Evolutionary conservation across 495 filamentous ascomycete species (phyloP), one percentile per base, ranked within the genome.

Genomic region (Eremomyces bilateralis): DNA sequence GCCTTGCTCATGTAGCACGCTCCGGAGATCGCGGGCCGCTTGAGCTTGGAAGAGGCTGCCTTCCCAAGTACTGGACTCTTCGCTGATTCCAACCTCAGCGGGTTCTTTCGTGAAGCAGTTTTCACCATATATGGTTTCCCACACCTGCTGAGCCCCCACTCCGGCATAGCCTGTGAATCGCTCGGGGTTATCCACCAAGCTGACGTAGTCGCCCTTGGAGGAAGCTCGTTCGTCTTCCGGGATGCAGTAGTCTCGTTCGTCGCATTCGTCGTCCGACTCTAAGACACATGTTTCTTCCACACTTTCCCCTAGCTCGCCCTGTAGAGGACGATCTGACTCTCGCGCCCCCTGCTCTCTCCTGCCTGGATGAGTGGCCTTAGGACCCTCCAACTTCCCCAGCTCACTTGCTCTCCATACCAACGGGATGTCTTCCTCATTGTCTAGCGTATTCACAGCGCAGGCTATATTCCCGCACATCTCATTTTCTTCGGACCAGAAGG

Each of bases 381-480:
- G 88, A 0, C 88, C 88, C 46, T 91, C 79, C 3, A 97, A 61
- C 56, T 91, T 94, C 40, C 82, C 79, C 27, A 97, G 63, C 57
- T 93, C 81, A 55, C 83, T 73, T 16, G 81, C 75, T 20, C 88
- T 71, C 88, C 88, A 97, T 47, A 84, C 77, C 30, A 61, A 54
- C 15, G 90, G 88, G 35, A 97, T 82, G 41, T 94, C 83, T 35
- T 88, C 75, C 56, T 95, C 83, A 39, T 85, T 80, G 31, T 94
- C 88, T 41, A 95, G 65, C 10, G 88, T 97, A 50, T 85, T 81
- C n/a, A 97, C 88, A 19, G 85, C 76, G 50, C 88, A 97, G 4
- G 85, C 88, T 39, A 92, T 85, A 54, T 97, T 97, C 33, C 84
- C 88, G 53, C 88, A 97, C 67, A 93, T 82, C 53, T 78, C 78